A percentile compares a stretch with the other conserved stretches of the same genome.
These are phyloP conservation scores for Sphagnum contortum DNA, from an alignment of 225 moss, liverwort and hornwort genomes.

Conservation along the genomic window DNA sequence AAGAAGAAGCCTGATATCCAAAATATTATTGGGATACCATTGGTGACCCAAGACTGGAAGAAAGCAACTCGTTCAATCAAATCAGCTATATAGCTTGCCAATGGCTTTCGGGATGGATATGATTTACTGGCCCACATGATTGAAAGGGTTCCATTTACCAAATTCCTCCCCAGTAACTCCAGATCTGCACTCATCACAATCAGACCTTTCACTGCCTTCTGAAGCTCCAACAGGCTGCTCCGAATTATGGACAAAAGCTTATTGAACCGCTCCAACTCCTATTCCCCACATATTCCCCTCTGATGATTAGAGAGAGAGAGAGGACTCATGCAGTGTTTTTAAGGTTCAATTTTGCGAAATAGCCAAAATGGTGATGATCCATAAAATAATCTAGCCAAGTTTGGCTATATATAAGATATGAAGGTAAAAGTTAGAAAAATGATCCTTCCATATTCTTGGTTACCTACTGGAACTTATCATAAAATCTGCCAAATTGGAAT, in stretches of 20 bases:
- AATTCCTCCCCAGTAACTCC: constrained; percentile 61
- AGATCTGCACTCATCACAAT: constrained; percentile 79
- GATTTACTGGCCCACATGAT: constrained; percentile 70
- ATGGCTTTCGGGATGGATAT: constrained; percentile 63
- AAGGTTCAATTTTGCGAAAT: no score
- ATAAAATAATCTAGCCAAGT: no score
- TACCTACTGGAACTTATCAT: no score
- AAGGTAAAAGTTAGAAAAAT: no score
- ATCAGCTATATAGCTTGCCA: constrained; percentile 56
- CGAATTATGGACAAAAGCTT: constrained; percentile 64
- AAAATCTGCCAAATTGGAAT: no score
- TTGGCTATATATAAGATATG: no score
- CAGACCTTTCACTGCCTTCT: constrained; percentile 73
- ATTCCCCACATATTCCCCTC: no score
- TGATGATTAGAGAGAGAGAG: no score
- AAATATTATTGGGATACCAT: constrained; percentile 49
- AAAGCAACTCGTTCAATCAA: constrained; percentile 53
- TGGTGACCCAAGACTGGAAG: constrained; percentile 54
- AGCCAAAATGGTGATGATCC: no score
- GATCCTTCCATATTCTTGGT: no score
- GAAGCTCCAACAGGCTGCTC: constrained; percentile 62
- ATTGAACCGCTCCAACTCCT: constrained; percentile 89
- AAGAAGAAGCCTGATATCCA: constrained; percentile 86
- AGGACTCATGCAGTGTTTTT: no score
- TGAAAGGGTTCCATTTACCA: constrained; percentile 67